Evolutionary conservation across 169 alveolate species (phyloP).

Genomic region (Cyclospora cayetanensis): DNA sequence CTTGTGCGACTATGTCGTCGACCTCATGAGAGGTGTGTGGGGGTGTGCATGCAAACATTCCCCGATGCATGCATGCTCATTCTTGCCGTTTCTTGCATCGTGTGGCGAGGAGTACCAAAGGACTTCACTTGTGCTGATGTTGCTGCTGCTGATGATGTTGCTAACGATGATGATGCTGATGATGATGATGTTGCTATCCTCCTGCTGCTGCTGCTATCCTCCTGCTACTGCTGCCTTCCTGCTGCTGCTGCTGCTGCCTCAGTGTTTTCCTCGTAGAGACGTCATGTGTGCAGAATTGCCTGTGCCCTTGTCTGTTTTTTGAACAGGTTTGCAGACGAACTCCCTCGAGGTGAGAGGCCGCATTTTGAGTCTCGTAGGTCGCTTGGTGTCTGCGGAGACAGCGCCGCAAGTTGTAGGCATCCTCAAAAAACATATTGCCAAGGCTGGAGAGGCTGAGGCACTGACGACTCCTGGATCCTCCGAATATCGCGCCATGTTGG

Average conservation of each 20-base stretch:
- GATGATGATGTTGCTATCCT: too few species aligned
- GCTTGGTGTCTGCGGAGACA: neutral
- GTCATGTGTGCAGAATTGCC: too few species aligned
- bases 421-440: conserved; percentile 40
- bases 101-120: too few species aligned
- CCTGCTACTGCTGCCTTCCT: too few species aligned
- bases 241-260: too few species aligned
- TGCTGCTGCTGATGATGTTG: too few species aligned
- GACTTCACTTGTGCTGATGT: too few species aligned
- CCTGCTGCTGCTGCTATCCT: too few species aligned
- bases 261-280: too few species aligned
- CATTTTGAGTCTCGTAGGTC: conserved; percentile 26
- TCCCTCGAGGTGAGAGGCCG: conserved; percentile 62
- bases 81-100: too few species aligned
- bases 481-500: conserved; percentile 46
- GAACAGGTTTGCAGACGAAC: conserved; percentile 35
- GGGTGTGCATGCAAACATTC: too few species aligned
- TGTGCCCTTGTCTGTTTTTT: neutral
- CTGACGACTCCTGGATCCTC: neutral
- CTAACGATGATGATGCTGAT: too few species aligned
- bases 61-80: neutral
- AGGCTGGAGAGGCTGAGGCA: conserved; percentile 21
- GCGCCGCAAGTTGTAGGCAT: conserved; percentile 20
- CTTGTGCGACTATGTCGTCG: conserved; percentile 18
- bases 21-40: conserved; percentile 48